These are phyloP conservation scores for Avena sativa DNA, from an alignment of 176 grass and related monocot species.

Conservation along the genomic window DNA sequence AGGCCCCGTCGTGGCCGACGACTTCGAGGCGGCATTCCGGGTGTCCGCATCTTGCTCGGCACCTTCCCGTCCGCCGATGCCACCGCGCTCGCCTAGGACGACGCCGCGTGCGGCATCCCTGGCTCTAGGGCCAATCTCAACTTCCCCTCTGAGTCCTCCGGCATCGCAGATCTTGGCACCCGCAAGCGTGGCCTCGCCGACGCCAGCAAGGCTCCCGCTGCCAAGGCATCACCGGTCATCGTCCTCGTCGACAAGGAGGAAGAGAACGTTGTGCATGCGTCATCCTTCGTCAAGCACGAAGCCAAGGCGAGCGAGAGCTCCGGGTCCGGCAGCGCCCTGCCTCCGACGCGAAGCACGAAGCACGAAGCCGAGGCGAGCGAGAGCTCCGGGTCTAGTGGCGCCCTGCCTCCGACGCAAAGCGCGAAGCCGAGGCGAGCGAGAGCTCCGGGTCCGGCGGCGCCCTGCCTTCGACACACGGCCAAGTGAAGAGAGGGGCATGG, in stretches of 20 bases:
- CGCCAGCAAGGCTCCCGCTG: background rate
- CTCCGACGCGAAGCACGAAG: no score
- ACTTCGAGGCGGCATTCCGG: constrained; percentile 84
- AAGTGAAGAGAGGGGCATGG: no score
- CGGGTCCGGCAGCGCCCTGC: no score
- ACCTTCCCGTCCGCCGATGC: constrained; percentile 78
- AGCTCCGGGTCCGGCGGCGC: constrained; percentile 13
- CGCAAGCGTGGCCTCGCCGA: constrained; percentile 16
- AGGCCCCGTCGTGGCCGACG: constrained; percentile 12
- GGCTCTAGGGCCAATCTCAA: constrained; percentile 81
- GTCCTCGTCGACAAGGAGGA: constrained; percentile 17
- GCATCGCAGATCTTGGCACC: background rate
- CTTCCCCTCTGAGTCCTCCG: constrained; percentile 43
- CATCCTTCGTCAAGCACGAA: constrained; percentile 38
- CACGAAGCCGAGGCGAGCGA: no score
- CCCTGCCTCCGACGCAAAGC: no score
- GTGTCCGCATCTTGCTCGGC: constrained; percentile 87
- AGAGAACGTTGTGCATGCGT: background rate
- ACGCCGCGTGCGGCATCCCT: constrained; percentile 65
- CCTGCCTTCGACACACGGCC: background rate
- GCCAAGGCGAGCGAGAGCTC: background rate
- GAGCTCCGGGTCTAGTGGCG: no score
- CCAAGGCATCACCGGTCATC: background rate
- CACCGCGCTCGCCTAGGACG: constrained; percentile 77
- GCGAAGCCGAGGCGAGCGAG: background rate